Conservation (phyloP, 768 basidiomycete species). For the Mycena alexandri region DNA sequence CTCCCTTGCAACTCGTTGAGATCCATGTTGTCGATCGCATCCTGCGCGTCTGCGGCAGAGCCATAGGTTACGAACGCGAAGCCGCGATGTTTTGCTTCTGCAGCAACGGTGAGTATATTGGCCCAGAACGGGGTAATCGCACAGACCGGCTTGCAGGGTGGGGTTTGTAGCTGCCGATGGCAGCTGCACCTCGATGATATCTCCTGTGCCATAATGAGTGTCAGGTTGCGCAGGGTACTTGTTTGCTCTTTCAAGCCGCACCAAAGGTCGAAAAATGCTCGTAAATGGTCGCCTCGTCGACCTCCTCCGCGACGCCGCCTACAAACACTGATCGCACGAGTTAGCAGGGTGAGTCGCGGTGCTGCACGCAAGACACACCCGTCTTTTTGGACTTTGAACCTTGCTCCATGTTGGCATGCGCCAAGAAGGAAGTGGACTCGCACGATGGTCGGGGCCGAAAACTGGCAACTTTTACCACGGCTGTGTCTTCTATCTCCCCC, state of each 20-base stretch:
- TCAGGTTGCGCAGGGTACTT: conserved; percentile 16
- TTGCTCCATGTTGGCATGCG: conserved; percentile 72
- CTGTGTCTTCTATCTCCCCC: not conserved
- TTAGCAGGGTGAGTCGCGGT: no score
- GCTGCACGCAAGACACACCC: not conserved
- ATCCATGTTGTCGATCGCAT: conserved; percentile 99
- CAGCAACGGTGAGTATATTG: conserved; percentile 18
- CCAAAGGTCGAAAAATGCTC: conserved; percentile 91
- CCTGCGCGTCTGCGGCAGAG: conserved; percentile 86
- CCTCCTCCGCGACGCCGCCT: conserved; percentile 86
- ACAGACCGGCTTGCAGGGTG: conserved; percentile 69
- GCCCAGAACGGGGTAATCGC: conserved; percentile 24
- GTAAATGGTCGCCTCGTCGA: conserved; percentile 82
- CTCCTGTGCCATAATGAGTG: conserved; percentile 65
- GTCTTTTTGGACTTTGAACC: conserved; percentile 89
- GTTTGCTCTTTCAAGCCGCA: conserved; percentile 49
- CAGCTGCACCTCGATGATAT: conserved; percentile 92
- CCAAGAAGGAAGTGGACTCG: conserved; percentile 14
- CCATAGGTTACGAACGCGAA: conserved; percentile 94
- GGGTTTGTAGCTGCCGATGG: conserved; percentile 84
- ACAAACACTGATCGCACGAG: conserved; percentile 65
- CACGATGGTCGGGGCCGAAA: conserved; percentile 15
- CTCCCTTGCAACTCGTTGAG: conserved; percentile 87
- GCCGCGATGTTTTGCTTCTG: conserved; percentile 89
- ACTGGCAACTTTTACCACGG: not conserved